A percentile compares a stretch with the other conserved stretches of the same genome.
phyloP scores from a whole-genome alignment of 2,329 filamentous ascomycete species.

The Bertia moriformis region DNA sequence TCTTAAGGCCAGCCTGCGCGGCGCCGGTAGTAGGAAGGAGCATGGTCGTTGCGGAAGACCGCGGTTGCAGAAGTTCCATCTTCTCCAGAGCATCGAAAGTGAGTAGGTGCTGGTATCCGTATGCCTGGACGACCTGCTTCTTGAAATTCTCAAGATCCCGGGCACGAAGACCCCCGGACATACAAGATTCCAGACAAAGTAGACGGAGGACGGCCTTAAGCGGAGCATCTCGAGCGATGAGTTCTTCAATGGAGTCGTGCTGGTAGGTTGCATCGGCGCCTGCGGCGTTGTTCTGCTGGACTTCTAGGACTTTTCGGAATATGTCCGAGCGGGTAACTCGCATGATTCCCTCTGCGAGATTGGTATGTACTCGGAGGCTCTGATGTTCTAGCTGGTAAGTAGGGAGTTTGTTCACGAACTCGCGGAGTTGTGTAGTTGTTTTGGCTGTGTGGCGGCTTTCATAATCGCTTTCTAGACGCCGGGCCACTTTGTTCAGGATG shows the following conservation, averaged over 20 bases:
- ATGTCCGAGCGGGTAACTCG: constrained; percentile 48
- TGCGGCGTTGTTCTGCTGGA: constrained; percentile 49
- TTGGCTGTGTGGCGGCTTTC: constrained; percentile 48
- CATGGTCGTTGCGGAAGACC: constrained; percentile 27
- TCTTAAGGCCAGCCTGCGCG: constrained; percentile 28
- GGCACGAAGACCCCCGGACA: constrained; percentile 44
- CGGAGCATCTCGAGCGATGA: constrained; percentile 47
- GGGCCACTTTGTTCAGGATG: constrained; percentile 48
- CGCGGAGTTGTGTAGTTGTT: constrained; percentile 47
- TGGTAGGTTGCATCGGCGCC: constrained; percentile 48
- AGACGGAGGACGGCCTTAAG: constrained; percentile 43
- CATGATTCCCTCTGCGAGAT: constrained; percentile 54
- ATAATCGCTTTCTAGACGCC: constrained; percentile 49
- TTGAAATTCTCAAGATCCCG: constrained; percentile 53
- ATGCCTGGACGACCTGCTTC: constrained; percentile 47
- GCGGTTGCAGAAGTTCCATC: constrained; percentile 43
- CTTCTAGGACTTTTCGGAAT: constrained; percentile 50
- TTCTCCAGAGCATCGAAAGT: constrained; percentile 51
- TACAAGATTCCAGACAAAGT: constrained; percentile 48
- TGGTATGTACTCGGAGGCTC: constrained; percentile 48
- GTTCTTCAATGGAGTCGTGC: constrained; percentile 50
- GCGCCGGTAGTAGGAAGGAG: constrained; percentile 13
- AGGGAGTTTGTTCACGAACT: constrained; percentile 52
- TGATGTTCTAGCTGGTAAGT: constrained; percentile 52
- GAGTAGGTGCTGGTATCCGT: constrained; percentile 52